Percentiles rank a stretch among this genome's conserved stretches.
phyloP scores from a whole-genome alignment of 352 stramenopile genomes.

The Phytophthora boehmeriae region DNA sequence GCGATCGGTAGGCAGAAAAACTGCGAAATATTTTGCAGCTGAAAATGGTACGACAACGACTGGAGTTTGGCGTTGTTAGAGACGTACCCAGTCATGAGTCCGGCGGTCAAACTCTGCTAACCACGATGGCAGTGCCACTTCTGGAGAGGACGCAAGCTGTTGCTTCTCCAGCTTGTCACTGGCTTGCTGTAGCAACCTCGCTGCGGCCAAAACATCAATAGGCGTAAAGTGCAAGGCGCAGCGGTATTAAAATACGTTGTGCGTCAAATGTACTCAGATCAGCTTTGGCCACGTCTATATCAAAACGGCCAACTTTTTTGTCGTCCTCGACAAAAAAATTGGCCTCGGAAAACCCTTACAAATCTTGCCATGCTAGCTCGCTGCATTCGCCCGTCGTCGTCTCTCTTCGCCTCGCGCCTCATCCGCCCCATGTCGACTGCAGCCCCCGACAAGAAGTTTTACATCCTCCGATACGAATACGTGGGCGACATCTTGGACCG shows the following conservation, averaged over 20 bases:
- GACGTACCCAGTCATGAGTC: conserved; percentile 38
- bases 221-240: too few species aligned
- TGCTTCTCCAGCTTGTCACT: too few species aligned
- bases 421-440: conserved; percentile 43
- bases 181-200: too few species aligned
- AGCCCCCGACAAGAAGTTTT: conserved; percentile 62
- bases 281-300: too few species aligned
- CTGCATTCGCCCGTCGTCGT: conserved; percentile 16
- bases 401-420: conserved; percentile 1
- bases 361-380: conserved; percentile 21
- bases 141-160: too few species aligned
- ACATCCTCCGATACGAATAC: conserved; percentile 79
- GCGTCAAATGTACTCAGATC: too few species aligned
- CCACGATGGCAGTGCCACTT: too few species aligned
- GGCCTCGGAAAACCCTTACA: too few species aligned
- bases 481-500: conserved; percentile 77
- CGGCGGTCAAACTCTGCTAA: conserved; percentile 40
- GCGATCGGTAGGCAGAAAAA: conserved; percentile 37
- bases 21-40: conserved; percentile 40
- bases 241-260: too few species aligned
- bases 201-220: too few species aligned
- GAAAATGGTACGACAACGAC: conserved; percentile 40
- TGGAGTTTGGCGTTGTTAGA: conserved; percentile 36
- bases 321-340: too few species aligned
- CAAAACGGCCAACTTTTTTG: too few species aligned